Conservation (phyloP, 371 early-diverging fungal genomes). For the Circinella minor region DNA sequence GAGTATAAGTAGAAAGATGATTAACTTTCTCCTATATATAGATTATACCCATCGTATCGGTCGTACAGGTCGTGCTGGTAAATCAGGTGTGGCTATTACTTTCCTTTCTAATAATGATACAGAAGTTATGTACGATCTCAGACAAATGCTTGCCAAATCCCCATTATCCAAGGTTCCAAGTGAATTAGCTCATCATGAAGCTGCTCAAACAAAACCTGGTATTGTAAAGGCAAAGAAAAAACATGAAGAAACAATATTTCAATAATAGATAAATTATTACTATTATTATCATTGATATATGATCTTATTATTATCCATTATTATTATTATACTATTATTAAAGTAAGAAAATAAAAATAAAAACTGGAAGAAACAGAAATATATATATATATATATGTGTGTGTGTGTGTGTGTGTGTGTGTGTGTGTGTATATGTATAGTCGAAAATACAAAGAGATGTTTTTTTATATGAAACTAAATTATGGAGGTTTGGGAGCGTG, state of each 20-base stretch:
- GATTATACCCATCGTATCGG: conserved; percentile 98
- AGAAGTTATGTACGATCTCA: conserved; percentile 90
- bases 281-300: not conserved
- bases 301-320: no score
- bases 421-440: no score
- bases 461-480: no score
- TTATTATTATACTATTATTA: no score
- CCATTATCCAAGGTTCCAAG: conserved; percentile 81
- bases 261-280: conserved; percentile 23
- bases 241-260: conserved; percentile 67
- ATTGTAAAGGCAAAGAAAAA: conserved; percentile 58
- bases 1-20: no score
- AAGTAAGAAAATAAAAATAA: no score
- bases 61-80: conserved; percentile 97
- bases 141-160: conserved; percentile 86
- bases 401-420: no score
- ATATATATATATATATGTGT: no score
- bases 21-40: conserved; percentile 15
- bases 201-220: conserved; percentile 74
- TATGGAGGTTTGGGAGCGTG: no score
- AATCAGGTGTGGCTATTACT: conserved; percentile 92
- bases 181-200: conserved; percentile 89
- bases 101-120: conserved; percentile 86
- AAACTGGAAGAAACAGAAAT: no score
- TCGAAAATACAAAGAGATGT: no score